phyloP scores from a whole-genome alignment of 2,329 filamentous ascomycete species.

The Aquanectria penicillioides region DNA sequence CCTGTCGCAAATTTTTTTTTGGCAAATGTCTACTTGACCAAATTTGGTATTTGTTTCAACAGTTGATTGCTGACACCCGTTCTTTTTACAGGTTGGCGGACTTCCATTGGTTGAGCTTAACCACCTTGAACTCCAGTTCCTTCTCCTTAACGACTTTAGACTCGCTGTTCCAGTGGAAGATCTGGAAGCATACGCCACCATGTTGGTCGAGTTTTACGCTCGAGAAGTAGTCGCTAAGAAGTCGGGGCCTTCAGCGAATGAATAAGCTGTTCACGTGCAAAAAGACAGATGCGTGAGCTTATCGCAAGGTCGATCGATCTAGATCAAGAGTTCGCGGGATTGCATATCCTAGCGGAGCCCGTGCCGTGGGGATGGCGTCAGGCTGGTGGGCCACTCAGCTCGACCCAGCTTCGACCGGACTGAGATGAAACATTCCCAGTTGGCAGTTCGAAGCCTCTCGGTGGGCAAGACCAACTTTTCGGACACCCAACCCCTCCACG shows the following conservation, averaged over 20 bases:
- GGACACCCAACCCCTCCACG: background rate
- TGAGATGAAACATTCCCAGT: constrained; percentile 21
- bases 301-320: background rate
- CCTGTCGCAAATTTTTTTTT: constrained; percentile 16
- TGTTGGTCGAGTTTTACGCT: constrained; percentile 98
- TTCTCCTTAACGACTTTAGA: constrained; percentile 94
- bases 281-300: constrained; percentile 2
- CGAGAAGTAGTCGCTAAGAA: constrained; percentile 76
- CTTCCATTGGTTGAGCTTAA: constrained; percentile 92
- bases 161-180: constrained; percentile 94
- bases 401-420: constrained; percentile 5
- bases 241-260: constrained; percentile 25
- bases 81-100: constrained; percentile 84
- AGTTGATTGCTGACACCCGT: constrained; percentile 27
- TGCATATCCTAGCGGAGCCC: background rate
- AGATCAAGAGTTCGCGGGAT: background rate
- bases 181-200: constrained; percentile 95
- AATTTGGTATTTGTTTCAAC: background rate
- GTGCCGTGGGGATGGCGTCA: background rate
- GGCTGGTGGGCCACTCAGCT: background rate
- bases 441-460: constrained; percentile 1
- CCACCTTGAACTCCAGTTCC: constrained; percentile 94
- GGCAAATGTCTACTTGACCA: too few species aligned
- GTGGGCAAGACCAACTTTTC: background rate
- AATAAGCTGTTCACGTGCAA: constrained; percentile 30